phyloP scores from a whole-genome alignment of 352 stramenopile species.

The Globisporangium abappressorium region DNA sequence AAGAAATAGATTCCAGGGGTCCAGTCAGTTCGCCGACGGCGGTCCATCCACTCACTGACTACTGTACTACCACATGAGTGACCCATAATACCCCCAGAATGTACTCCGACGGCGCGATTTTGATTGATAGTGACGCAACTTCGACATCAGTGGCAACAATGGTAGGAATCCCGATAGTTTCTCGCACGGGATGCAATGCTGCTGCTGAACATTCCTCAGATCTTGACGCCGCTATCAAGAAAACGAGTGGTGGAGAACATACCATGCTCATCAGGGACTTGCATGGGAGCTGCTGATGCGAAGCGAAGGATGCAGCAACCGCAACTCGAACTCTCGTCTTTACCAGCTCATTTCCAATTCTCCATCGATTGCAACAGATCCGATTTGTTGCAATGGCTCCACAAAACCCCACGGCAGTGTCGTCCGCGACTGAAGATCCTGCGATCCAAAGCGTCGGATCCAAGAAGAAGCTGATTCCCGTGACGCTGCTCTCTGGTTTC shows the following conservation, averaged over 20 bases:
- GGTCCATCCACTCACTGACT: background rate
- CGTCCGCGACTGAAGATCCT: background rate
- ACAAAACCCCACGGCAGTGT: background rate
- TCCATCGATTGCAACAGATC: background rate
- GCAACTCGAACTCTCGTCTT: background rate
- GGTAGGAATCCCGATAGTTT: background rate
- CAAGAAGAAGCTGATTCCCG: constrained; percentile 58
- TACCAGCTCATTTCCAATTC: background rate
- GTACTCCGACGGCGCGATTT: background rate
- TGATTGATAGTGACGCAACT: background rate
- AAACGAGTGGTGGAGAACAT: background rate
- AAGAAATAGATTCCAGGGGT: background rate
- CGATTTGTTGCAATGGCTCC: constrained; percentile 1
- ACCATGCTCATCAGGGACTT: background rate
- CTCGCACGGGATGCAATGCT: background rate
- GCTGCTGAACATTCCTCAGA: background rate
- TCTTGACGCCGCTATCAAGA: background rate
- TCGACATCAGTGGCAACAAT: background rate
- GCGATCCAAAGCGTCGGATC: background rate
- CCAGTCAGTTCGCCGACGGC: background rate
- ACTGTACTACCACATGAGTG: background rate
- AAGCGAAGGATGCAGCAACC: background rate
- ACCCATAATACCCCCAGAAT: background rate
- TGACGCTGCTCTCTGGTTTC: constrained; percentile 94
- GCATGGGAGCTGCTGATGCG: background rate